Evolutionary conservation across 257 asterid genomes (phyloP), one percentile per base, ranked within the genome.

Genomic region (Ehretia macrophylla): DNA sequence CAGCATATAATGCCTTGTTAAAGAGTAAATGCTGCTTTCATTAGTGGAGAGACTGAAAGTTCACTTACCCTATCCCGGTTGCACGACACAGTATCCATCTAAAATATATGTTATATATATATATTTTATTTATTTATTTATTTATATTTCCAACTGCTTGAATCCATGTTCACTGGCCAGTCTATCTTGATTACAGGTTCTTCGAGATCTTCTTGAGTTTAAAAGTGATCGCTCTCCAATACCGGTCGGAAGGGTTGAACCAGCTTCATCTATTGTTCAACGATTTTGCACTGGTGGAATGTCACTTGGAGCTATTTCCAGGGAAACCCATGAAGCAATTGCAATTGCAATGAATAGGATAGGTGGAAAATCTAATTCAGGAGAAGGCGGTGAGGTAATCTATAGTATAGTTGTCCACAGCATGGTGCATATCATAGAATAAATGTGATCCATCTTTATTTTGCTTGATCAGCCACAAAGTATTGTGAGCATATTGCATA

Each of bases 351-450:
- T 93, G 99, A 93, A 93, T 72, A 78, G 99, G 81, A 48, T 93
- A 64, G 92, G 97, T 18, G 99, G 99, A 58, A 93, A 89, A 72
- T 93, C 99, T 51, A 93, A 93, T 71, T 93, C 99, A 8, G 99
- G 97, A 67, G 99, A 93, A 83, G 99, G 99, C 59, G 99, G 99
- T 51, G 99, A 93, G 99, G 99, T 93, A 86, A 75, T 64, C 50
- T 46, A 51, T 40, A 18, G 16, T 19, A 18, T 56, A 13, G 22
- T 45, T 44, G 21, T 4, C 19, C 17, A 62, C n/a, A 37, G 47
- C 18, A 27, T 18, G 52, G 35, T 39, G 51, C 11, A 32, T 47
- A 54, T 58, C 42, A 18, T 32, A 20, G 35, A 19, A 53, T 57
- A 32, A 10, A 16, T 38, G 51, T 51, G 18, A 5, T n/a, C 50